Base-by-base conservation (phyloP, 495 filamentous ascomycete genomes). In the Aspergillus incahuasiensis region DNA sequence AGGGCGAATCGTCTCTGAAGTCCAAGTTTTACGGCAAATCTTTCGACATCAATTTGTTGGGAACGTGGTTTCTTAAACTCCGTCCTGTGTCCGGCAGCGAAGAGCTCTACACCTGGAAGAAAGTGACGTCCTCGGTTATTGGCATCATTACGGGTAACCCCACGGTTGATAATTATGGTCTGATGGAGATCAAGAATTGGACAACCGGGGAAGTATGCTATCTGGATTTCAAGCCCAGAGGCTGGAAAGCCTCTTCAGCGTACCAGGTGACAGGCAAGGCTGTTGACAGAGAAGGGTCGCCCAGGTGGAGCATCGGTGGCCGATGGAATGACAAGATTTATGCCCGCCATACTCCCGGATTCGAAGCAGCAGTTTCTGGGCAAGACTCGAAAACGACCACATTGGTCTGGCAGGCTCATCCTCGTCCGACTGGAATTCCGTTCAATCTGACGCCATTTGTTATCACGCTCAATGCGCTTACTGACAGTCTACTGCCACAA, bases 361-460 rank as follows among this genome's bases (percentile, higher is more conserved):
- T 87, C 67, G 91, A 97, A 62, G 88, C 84, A 6, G 71, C 80
- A 1, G 82, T 89, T 38, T 85, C 88, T 42, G 71, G 69, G 9
- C 64, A 73, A 21, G 75, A 81, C 46, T 72, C 72, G 1, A 76
- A 76, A 20, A 84, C 89, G 74, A 91, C 91, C 1, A 89, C 95
- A 74, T 70, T 96, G 11, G 87, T 97, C 46, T 98, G 94, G 94
- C 87, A 97, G 75, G 83, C 85, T 35, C 85, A 97, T 69, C 65
- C 76, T 16, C 85, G 94, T 0, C 94, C 94, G 0, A 73, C 81
- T 7, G 90, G 88, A 19, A 87, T 96, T 41, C 94, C 94, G 2
- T 98, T 98, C 80, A 97, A 97, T 71, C 78, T 98, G 52, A 98
- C 94, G 0, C 94, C 94, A 4, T 98, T 97, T 69, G 92, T 90